Evolutionary conservation across 2,329 filamentous ascomycete genomes (phyloP), one percentile per base, ranked within the genome.

Genomic region (Ceratocystis diversiconidia): DNA sequence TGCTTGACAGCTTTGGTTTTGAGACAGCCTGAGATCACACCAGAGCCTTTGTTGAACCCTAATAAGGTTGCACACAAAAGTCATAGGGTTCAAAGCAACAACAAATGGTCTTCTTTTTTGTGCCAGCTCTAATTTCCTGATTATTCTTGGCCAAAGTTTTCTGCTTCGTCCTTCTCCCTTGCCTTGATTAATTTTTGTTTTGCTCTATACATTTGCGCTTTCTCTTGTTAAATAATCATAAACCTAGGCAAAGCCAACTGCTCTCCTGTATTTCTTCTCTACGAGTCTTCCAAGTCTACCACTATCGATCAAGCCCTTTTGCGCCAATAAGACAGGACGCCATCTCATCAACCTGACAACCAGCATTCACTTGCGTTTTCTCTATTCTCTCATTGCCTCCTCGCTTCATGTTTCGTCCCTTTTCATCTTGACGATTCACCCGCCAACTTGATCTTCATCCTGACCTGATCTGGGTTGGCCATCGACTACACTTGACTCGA

Each of bases 351-450:
- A 15, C 36, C 10, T 2, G 36, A 41, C 36, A 41, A 41, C 36
- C 36, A 41, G 36, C 3, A 41, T 41, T 41, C 36, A 15, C 12
- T 15, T 41, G 36, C 36, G 36, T 15, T 41, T 41, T 41, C 36
- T 41, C 36, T 41, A 41, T 15, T 41, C 36, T 15, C 10, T 41
- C 3, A 41, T 41, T 41, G 36, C 5, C 36, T 12, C 3, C 36
- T 41, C 36, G 36, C 36, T 41, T 10, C 12, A 5, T 41, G 36
- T 41, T 41, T 41, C 2, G 36, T 15, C 2, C 7, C 55, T 28
- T 22, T 62, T 30, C 25, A n/a, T 62, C 8, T 63, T 63, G n/a
- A 22, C 48, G n/a, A 63, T 52, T 48, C 44, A 55, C 4, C 62
- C 44, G 43, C 4, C 62, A 36, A 43, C 25, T 63, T 61, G 17